Base-by-base conservation (phyloP, 495 filamentous ascomycete species). In the Penicillium canescens region DNA sequence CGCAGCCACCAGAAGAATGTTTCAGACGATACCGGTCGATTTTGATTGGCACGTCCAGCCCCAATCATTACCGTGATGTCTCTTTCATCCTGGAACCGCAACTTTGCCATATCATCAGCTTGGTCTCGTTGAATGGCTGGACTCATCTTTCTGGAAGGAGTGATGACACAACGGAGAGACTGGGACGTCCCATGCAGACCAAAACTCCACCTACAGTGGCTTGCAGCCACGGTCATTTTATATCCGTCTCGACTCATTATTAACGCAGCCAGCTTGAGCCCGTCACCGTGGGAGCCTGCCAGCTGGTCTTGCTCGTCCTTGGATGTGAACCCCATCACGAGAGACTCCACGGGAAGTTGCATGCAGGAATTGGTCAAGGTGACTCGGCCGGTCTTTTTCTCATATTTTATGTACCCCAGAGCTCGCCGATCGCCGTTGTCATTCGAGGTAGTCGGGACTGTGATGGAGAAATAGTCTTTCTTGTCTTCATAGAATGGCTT, bases 191-290 rank as follows among this genome's bases (percentile, higher is more conserved):
- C 28, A 31, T 31, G 28, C 28, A 31, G 42, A 11, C 35, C 24
- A 38, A 69, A 64, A 13, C 40, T 54, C 66, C 56, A 69, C 43
- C 49, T 50, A 21, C 35, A 60, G 37, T 49, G 43, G 12, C 51
- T 52, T 13, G 57, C 34, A 34, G 60, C 44, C 21, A 60, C 49
- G 18, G 51, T 51, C 37, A 69, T 47, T 16, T 52, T 23, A 33
- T 55, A 63, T n/a, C 37, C 42, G 6, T 61, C 16, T 24, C 59
- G 56, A 39, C 50, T 47, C 54, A 65, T 56, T 1, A 61, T 52
- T 13, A 69, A 45, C 21, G 56, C 50, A 18, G 66, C 63, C 11
- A 69, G 31, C 23, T 69, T 69, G 42, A 67, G 59, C 33, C 66
- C 66, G 35, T 69, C 66, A 11, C 66, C 61, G 35, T 67, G 57